Base-by-base conservation (phyloP, 257 asterid species). In the Capsicum baccatum region DNA sequence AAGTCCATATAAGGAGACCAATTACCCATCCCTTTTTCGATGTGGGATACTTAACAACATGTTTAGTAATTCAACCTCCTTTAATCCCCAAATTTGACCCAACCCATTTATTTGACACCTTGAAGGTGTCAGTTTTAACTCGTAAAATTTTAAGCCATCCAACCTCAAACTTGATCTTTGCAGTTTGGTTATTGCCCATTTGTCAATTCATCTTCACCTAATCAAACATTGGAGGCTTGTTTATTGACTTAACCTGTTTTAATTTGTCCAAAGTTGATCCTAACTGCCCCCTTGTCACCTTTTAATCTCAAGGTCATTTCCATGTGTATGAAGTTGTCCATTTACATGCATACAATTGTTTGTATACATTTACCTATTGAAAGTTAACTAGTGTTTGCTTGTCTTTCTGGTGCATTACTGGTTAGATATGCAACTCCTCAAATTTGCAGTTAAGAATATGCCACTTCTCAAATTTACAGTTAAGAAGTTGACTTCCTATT, bases 291-390 rank as follows among this genome's bases (percentile, higher is more conserved):
- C 9, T 44, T 16, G 79, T 42, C 14, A 17, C 35, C 57, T 70
- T 70, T 44, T 68, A 70, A 42, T 70, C 79, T 5, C 6, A 70
- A 70, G 55, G 79, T 70, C 79, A 44, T 70, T 70, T 70, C 57
- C 57, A 70, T 2, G 16, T 44, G 57, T 70, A 70, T 17, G 37
- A 4, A 52, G 6, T 9, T 74, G 62, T 74, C 44, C 58, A 21
- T 52, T 21, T 21, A 52, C 71, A 8, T 9, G 42, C 44, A 74
- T 50, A 12, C 8, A 48, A 19, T 19, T 21, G 8, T 21, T 48
- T 73, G 44, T 50, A 74, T 50, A 12, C 13, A 21, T 21, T 33
- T 48, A 12, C 44, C 4, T 50, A 74, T 74, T 48, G 17, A 50
- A 74, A 48, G 9, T 48, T 19, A 73, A 48, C 11, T n/a, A 47